Evolutionary conservation across 2,329 filamentous ascomycete species (phyloP), one percentile per base, ranked within the genome.

Genomic region (Colletotrichum sp.): DNA sequence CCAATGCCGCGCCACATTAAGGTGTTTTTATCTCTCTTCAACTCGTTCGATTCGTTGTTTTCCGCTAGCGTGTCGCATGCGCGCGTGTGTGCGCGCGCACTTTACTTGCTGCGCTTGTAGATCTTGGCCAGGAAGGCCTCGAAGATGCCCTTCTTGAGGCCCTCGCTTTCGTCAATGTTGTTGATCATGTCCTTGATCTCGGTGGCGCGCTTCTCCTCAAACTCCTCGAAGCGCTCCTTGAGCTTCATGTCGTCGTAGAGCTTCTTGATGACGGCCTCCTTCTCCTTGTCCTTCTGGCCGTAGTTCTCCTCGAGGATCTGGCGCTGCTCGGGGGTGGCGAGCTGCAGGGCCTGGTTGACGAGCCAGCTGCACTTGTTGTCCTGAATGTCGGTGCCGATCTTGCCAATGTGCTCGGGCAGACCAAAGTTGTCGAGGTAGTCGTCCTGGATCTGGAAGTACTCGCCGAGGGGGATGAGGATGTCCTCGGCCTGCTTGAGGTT

Each of bases 281-380:
- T 93, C 67, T 89, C 90, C 82, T 92, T 91, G 86, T 99, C 93
- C 90, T 99, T 99, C 84, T 93, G 93, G 80, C 97, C 97, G 85
- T 99, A 99, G 89, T 98, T 96, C 74, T 95, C 92, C 83, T 98
- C 95, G 67, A 99, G 93, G 52, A 98, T 86, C 86, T 94, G 90
- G 83, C 96, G 93, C 90, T 99, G 97, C 84, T 96, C 95, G 2
- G 95, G 93, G 3, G 91, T 96, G 78, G 92, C 94, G 77, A 94
- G 91, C 84, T 93, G 90, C 75, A 99, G 90, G 63, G 97, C 97
- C 87, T 98, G 94, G 91, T 99, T 99, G 86, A 99, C 92, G 76
- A 99, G 89, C 97, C 97, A 99, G 57, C 95, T 98, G 91, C 97
- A 99, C 91, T 99, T 99, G 92, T 99, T 99, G 88, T 99, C 97